Evolutionary conservation across 768 basidiomycete genomes (phyloP).

Genomic region (Leucosporidium scottii): DNA sequence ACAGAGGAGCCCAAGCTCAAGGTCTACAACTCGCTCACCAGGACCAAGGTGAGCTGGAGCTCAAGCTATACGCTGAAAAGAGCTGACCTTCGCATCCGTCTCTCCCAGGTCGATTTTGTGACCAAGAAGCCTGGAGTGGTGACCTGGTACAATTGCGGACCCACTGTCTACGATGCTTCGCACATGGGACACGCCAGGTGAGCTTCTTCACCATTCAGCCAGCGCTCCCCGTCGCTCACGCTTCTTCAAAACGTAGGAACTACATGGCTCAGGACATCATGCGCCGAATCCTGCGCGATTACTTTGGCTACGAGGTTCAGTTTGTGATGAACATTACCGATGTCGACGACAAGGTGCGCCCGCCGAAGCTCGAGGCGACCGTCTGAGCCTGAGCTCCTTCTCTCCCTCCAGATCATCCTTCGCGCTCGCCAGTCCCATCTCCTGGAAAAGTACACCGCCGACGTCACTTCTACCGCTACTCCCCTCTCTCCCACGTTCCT

Average conservation of each 20-base stretch:
- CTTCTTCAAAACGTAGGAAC: constrained; percentile 53
- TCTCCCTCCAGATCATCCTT: constrained; percentile 66
- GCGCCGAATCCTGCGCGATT: constrained; percentile 81
- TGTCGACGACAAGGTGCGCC: constrained; percentile 89
- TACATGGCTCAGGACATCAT: constrained; percentile 93
- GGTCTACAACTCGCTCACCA: constrained; percentile 88
- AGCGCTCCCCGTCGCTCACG: not conserved
- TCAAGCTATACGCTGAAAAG: not conserved
- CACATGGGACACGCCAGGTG: constrained; percentile 99
- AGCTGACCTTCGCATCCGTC: constrained; percentile 46
- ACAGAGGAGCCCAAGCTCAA: constrained; percentile 61
- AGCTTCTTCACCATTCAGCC: constrained; percentile 7
- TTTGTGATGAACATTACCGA: constrained; percentile 99
- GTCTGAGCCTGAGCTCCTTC: not conserved
- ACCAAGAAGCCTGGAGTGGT: constrained; percentile 44
- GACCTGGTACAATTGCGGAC: constrained; percentile 99
- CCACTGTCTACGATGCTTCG: constrained; percentile 95
- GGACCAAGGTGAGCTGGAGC: constrained; percentile 60
- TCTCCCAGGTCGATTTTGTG: constrained; percentile 43
- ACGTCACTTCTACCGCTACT: constrained; percentile 13
- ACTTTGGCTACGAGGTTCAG: constrained; percentile 94
- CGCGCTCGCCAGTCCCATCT: constrained; percentile 62
- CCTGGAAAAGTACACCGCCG: constrained; percentile 40
- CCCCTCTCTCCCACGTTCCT: constrained; percentile 22
- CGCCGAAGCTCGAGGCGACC: not conserved